phyloP scores from a whole-genome alignment of 441 rosid genomes.

The Pelargonium fulgidum region DNA sequence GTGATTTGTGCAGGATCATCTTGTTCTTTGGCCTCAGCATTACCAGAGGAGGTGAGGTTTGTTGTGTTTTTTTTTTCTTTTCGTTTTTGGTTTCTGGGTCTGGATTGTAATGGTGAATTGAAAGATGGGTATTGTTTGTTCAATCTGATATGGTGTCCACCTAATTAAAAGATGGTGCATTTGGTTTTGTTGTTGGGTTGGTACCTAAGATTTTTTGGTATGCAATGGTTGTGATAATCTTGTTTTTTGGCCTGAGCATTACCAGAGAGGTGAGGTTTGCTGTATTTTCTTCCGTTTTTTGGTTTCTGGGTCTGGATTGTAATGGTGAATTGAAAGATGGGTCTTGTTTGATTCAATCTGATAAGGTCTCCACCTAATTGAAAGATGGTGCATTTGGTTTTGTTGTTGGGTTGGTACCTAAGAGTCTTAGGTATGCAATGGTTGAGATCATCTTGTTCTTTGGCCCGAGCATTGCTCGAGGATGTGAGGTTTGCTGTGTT shows the following conservation, averaged over 20 bases:
- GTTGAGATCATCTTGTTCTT: slow-evolving; percentile 37
- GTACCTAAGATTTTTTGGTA: slow-evolving; percentile 22
- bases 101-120: slow-evolving; percentile 1
- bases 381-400: no score
- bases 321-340: not conserved
- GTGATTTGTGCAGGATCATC: slow-evolving; percentile 53
- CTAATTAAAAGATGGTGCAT: no score
- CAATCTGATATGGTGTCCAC: not conserved
- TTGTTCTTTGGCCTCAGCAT: slow-evolving; percentile 59
- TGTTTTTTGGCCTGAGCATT: slow-evolving; percentile 59
- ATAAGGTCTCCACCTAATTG: not conserved
- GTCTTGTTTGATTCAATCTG: not conserved
- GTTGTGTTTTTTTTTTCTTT: not conserved
- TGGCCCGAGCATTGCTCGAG: slow-evolving; percentile 54
- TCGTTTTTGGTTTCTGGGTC: slow-evolving; percentile 4
- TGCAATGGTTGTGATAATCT: no score
- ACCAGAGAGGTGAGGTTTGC: slow-evolving; percentile 37
- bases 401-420: slow-evolving; percentile 11
- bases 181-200: not conserved
- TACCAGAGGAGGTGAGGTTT: slow-evolving; percentile 42
- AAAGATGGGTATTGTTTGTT: not conserved
- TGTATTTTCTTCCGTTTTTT: not conserved
- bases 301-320: slow-evolving; percentile 1
- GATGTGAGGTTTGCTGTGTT: slow-evolving; percentile 32
- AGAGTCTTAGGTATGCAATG: no score